A percentile compares a stretch with the other conserved stretches of the same genome.
Evolutionary conservation across 2,329 filamentous ascomycete species (phyloP).

Genomic region (Atkinsonella texensis): DNA sequence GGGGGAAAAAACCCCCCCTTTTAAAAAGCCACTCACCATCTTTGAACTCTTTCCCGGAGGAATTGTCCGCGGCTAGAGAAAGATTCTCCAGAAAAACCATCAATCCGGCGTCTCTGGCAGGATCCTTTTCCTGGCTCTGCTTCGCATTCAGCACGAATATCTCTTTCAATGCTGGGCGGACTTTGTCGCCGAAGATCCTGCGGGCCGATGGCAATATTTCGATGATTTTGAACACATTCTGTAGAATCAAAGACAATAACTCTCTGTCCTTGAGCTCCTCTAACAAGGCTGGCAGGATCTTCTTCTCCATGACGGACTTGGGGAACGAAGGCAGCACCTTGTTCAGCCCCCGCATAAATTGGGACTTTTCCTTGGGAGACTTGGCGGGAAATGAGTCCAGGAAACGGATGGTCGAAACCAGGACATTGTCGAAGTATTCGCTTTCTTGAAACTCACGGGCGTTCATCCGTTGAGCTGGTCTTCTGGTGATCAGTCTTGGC

Average conservation of each 20-base stretch:
- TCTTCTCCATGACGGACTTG: constrained; percentile 86
- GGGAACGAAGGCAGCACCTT: constrained; percentile 88
- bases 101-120: constrained; percentile 73
- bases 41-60: constrained; percentile 85
- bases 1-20: neutral
- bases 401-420: constrained; percentile 93
- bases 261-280: constrained; percentile 93
- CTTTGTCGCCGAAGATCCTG: constrained; percentile 70
- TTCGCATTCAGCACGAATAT: constrained; percentile 59
- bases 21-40: constrained; percentile 48
- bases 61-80: constrained; percentile 62
- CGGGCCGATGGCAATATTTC: constrained; percentile 64
- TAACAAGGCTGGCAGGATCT: constrained; percentile 75
- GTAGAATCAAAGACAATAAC: constrained; percentile 70
- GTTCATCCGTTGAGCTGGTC: constrained; percentile 76
- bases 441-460: constrained; percentile 90
- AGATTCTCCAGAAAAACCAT: constrained; percentile 88
- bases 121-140: constrained; percentile 58
- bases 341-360: constrained; percentile 80
- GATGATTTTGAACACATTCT: constrained; percentile 87
- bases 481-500: constrained; percentile 73
- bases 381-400: constrained; percentile 85
- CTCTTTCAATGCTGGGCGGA: constrained; percentile 74
- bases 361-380: constrained; percentile 77
- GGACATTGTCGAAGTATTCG: constrained; percentile 91